phyloP scores from a whole-genome alignment of 169 alveolate genomes.

The Cryptosporidium bovis region DNA sequence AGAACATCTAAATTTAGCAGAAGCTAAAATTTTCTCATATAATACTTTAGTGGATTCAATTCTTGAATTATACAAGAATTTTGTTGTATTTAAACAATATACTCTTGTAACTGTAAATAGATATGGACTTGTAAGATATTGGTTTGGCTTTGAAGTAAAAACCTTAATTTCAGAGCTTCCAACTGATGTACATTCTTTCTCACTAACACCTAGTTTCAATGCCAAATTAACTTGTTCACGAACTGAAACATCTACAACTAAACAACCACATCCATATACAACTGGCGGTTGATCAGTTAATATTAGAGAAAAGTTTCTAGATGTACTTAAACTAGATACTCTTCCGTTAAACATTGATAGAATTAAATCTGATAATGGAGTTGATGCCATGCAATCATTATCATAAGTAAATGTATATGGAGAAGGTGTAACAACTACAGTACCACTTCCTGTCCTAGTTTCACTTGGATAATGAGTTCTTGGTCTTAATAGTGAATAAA shows the following conservation, averaged over 20 bases:
- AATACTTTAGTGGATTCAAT: not conserved
- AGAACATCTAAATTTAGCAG: slow-evolving; percentile 43
- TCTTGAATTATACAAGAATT: slow-evolving; percentile 29
- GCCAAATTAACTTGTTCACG: not conserved
- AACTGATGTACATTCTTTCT: slow-evolving; percentile 21
- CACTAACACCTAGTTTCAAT: not conserved
- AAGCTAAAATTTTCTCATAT: slow-evolving; percentile 29
- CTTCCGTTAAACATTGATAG: slow-evolving; percentile 27
- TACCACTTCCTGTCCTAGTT: not conserved
- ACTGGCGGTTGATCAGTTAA: not conserved
- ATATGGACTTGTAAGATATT: not conserved
- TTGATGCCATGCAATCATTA: slow-evolving; percentile 30
- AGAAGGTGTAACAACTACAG: not conserved
- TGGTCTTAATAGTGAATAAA: not conserved
- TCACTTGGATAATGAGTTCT: not conserved
- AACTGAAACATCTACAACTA: slow-evolving; percentile 43
- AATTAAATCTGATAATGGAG: slow-evolving; percentile 50
- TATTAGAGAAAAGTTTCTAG: slow-evolving; percentile 13
- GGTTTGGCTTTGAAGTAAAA: not conserved
- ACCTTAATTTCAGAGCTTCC: slow-evolving; percentile 60
- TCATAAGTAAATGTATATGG: slow-evolving; percentile 5
- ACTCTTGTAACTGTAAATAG: slow-evolving; percentile 1
- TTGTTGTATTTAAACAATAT: slow-evolving; percentile 22
- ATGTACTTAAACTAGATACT: not conserved
- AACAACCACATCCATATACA: slow-evolving; percentile 33